Evolutionary conservation across 306 rosid species (phyloP), one percentile per base, ranked within the genome.

Genomic region (Benincasa hispida): DNA sequence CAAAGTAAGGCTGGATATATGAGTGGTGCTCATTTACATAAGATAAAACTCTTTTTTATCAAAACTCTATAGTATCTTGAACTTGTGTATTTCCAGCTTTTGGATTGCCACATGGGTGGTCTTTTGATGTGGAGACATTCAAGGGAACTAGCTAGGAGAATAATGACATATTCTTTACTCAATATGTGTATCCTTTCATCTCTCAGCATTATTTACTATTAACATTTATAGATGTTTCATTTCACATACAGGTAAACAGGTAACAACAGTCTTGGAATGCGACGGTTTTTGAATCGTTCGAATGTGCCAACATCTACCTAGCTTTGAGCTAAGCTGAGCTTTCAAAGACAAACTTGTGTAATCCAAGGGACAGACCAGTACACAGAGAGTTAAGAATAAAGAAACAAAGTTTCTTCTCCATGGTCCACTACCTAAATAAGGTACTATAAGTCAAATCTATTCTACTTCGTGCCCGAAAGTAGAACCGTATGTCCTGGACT

Each of bases 91-190:
- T 72, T 72, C 59, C 28, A 57, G 70, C 57, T 5, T 41, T 58
- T 56, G 70, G 57, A 58, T 24, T 25, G 70, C 56, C 69, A 58
- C 79, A 57, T 75, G 78, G 78, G 68, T 75, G 78, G 78, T 75
- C 68, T 57, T n/a, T 76, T 58, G 34, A 58, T 76, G 56, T 41
- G 57, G 69, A 58, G 79, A 41, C 79, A 76, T 60, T 47, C 25
- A 56, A 72, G 48, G 70, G 56, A 76, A 37, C 27, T 76, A 39
- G 56, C 39, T 24, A 69, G 37, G n/a, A 55, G 68, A 24, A 17
- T 65, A 5, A 18, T 75, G 78, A 41, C 51, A 74, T 34, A 74
- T 12, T 53, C 66, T 57, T 55, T 34, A 41, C 78, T 57, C 78
- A 56, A 56, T 13, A 51, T 56, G 35, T 58, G 37, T 25, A 57